These are phyloP conservation scores for Xylaria acuta DNA, from an alignment of 495 filamentous ascomycete species.

Conservation along the genomic window DNA sequence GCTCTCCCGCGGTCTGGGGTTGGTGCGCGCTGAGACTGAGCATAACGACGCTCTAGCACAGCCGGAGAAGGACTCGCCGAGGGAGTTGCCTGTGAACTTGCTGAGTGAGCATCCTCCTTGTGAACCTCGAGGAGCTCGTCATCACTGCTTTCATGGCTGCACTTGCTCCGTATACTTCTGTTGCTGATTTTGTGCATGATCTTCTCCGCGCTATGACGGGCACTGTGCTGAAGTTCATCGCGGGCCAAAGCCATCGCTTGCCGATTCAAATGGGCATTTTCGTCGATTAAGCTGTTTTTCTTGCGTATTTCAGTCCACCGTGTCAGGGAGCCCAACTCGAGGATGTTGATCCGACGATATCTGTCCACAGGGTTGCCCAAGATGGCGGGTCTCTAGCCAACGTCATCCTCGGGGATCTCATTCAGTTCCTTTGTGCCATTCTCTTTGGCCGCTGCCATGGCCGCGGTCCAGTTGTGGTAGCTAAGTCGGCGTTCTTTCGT, in stretches of 20 bases:
- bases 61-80: slow-evolving; percentile 33
- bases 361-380: slow-evolving; percentile 71
- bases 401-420: slow-evolving; percentile 53
- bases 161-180: slow-evolving; percentile 39
- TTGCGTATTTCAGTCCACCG: slow-evolving; percentile 74
- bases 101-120: neutral
- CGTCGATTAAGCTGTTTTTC: slow-evolving; percentile 66
- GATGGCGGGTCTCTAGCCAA: slow-evolving; percentile 68
- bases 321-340: slow-evolving; percentile 68
- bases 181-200: slow-evolving; percentile 47
- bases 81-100: neutral
- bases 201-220: slow-evolving; percentile 24
- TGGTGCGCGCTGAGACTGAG: slow-evolving; percentile 29
- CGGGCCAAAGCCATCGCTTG: slow-evolving; percentile 47
- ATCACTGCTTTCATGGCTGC: slow-evolving; percentile 37
- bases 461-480: slow-evolving; percentile 43
- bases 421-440: slow-evolving; percentile 47
- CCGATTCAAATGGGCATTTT: slow-evolving; percentile 47
- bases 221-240: slow-evolving; percentile 38
- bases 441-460: slow-evolving; percentile 42
- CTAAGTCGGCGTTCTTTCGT: slow-evolving; percentile 50
- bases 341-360: slow-evolving; percentile 67
- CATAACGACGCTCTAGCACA: slow-evolving; percentile 31
- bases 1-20: slow-evolving; percentile 40
- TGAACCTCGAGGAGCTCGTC: slow-evolving; percentile 19